Evolutionary conservation across 2,329 filamentous ascomycete genomes (phyloP), one percentile per base, ranked within the genome.

Genomic region (Alternaria atra): DNA sequence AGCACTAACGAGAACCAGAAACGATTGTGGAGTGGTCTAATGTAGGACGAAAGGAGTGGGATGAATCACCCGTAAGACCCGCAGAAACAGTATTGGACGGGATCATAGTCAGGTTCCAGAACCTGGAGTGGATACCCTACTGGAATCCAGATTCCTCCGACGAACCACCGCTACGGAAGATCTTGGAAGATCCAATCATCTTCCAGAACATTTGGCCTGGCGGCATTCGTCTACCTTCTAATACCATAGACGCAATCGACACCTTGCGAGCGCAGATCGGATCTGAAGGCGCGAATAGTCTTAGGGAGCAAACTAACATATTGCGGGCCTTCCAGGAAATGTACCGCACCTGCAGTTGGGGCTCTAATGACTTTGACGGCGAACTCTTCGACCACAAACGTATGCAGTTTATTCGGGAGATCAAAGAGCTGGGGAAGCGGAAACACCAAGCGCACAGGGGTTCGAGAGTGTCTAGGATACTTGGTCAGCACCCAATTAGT

Each of bases 351-450:
- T 50, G 46, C 5, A n/a, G 46, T 13, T 50, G 30, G 29, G 2
- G 46, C 2, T 50, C 46, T 1, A 12, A 10, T 9, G 8, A 6
- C 0, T 50, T 50, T 34, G 30, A 35, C 46, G 17, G 17, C 46
- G 46, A 50, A 15, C 15, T 27, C 1, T 50, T 35, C 17, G 29
- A 50, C 20, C 23, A 15, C 29, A 35, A n/a, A 6, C n/a, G 27
- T 10, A 2, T 27, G 13, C 2, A 35, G 0, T 4, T 23, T 0
- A 25, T 35, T 23, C 12, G 3, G 2, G 7, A 30, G n/a, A 5
- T 34, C n/a, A 17, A 35, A 37, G 20, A 51, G 46, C 30, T 25
- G 37, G 27, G 4, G 27, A 29, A 8, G 27, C 27, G 27, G 27
- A 29, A 29, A 6, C 5, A 8, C 7, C 27, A 29, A 8, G 27